phyloP scores from a whole-genome alignment of 495 filamentous ascomycete genomes.

The Hypomontagnella submonticulosa region DNA sequence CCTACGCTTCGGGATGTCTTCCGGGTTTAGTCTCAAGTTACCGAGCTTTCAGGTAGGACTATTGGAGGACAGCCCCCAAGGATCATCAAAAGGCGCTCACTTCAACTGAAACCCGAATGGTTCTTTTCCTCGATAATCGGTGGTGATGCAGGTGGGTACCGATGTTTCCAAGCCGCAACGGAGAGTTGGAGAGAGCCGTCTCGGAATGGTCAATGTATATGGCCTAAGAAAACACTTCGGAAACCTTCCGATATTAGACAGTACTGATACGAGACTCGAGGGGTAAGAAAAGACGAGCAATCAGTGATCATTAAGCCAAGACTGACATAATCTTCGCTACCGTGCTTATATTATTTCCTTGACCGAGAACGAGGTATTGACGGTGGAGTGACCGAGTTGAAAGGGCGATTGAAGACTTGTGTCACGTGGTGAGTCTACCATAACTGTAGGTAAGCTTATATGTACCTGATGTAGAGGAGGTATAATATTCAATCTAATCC shows the following conservation, averaged over 20 bases:
- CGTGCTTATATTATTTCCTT: neutral
- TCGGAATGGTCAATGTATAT: conserved; percentile 29
- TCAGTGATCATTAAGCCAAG: conserved; percentile 3
- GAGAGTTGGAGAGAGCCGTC: conserved; percentile 29
- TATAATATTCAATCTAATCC: no score
- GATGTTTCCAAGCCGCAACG: conserved; percentile 28
- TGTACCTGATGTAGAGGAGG: no score
- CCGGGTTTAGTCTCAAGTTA: conserved; percentile 28
- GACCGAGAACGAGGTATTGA: conserved; percentile 24
- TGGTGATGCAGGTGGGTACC: conserved; percentile 45
- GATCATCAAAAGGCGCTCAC: conserved; percentile 7
- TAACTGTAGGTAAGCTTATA: neutral
- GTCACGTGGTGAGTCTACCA: conserved; percentile 27
- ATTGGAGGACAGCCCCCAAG: neutral
- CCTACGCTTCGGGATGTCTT: conserved; percentile 28
- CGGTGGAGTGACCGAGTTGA: conserved; percentile 28
- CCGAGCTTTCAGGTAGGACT: conserved; percentile 14
- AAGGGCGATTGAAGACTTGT: conserved; percentile 29
- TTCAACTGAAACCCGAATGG: conserved; percentile 14
- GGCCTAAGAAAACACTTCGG: conserved; percentile 9
- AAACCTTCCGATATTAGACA: conserved; percentile 2
- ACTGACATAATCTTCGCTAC: conserved; percentile 15
- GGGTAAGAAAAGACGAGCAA: conserved; percentile 2
- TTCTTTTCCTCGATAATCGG: conserved; percentile 29
- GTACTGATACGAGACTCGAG: conserved; percentile 8